Conservation (phyloP, 1,284 basidiomycete species). For the Lentinus polychrous region DNA sequence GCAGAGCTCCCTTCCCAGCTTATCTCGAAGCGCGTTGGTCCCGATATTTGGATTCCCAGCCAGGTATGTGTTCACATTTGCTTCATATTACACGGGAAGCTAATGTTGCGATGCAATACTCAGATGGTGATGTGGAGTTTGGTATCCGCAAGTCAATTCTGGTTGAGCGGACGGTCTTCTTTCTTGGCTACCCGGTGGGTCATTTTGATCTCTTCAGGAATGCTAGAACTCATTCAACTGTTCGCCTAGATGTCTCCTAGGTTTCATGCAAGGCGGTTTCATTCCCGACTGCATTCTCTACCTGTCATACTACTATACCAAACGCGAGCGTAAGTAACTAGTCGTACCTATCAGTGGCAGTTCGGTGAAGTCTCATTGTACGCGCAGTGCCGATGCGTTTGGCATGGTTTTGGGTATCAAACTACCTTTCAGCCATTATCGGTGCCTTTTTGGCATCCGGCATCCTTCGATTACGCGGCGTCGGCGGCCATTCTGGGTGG, state of each 20-base stretch:
- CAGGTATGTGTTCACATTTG: constrained; percentile 34
- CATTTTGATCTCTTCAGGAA: constrained; percentile 31
- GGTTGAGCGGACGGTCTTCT: constrained; percentile 45
- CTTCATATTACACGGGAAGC: neutral
- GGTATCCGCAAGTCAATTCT: constrained; percentile 57
- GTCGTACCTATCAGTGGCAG: too few relatives aligned
- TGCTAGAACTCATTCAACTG: neutral
- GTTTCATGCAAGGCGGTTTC: constrained; percentile 56
- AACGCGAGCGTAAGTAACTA: constrained; percentile 36
- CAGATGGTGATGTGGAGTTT: constrained; percentile 51
- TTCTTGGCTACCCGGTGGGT: constrained; percentile 38
- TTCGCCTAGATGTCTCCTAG: constrained; percentile 22
- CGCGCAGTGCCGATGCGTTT: constrained; percentile 50
- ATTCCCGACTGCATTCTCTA: constrained; percentile 63
- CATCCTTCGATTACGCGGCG: constrained; percentile 53
- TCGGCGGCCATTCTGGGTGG: constrained; percentile 53
- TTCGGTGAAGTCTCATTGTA: too few relatives aligned
- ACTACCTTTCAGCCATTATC: constrained; percentile 43
- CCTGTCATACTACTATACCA: constrained; percentile 67
- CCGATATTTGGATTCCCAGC: constrained; percentile 66
- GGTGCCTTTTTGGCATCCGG: constrained; percentile 60
- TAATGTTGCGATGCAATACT: too few relatives aligned
- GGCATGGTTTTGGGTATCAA: constrained; percentile 63
- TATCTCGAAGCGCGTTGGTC: constrained; percentile 65
- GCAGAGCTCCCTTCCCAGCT: constrained; percentile 70